Percentiles rank a stretch among this genome's conserved stretches.
Evolutionary conservation across 129 eudicot species (phyloP).

Genomic region (Heracleum sosnowskyi): DNA sequence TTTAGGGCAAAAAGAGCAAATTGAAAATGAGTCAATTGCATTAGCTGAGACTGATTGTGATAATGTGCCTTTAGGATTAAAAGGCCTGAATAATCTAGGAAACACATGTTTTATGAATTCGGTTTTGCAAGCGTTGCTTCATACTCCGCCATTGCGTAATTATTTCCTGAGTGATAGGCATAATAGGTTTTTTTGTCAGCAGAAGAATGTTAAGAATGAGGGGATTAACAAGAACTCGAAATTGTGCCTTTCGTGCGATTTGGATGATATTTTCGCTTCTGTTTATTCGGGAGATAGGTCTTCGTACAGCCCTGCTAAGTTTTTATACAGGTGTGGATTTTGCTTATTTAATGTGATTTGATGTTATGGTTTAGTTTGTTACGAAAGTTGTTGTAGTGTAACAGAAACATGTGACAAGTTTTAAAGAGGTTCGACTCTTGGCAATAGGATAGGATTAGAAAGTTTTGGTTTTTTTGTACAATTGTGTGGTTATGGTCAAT

Average conservation of each 20-base stretch:
- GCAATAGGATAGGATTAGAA: not conserved
- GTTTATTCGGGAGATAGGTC: conserved; percentile 62
- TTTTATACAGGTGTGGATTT: conserved; percentile 56
- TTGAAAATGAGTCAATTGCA: conserved; percentile 34
- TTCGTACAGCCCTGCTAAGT: conserved; percentile 80
- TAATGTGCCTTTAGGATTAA: conserved; percentile 53
- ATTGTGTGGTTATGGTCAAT: conserved; percentile 2
- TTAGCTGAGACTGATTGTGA: conserved; percentile 6
- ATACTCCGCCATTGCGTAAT: conserved; percentile 77
- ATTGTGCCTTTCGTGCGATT: conserved; percentile 80
- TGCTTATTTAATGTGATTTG: not conserved
- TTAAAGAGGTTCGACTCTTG: conserved; percentile 7
- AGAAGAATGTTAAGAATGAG: conserved; percentile 33
- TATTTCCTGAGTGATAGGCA: conserved; percentile 78
- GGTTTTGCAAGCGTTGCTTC: conserved; percentile 87
- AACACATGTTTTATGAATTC: conserved; percentile 95
- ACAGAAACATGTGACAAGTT: not conserved
- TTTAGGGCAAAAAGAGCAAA: conserved; percentile 26
- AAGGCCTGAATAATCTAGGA: conserved; percentile 78
- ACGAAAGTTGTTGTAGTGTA: not conserved
- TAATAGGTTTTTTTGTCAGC: conserved; percentile 60
- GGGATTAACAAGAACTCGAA: conserved; percentile 25
- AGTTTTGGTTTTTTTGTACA: not conserved
- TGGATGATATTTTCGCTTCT: conserved; percentile 74
- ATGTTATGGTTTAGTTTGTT: not conserved